A percentile compares a stretch with the other conserved stretches of the same genome.
phyloP scores from a whole-genome alignment of 805 yeast species.

The Debaryomyces prosopidis region DNA sequence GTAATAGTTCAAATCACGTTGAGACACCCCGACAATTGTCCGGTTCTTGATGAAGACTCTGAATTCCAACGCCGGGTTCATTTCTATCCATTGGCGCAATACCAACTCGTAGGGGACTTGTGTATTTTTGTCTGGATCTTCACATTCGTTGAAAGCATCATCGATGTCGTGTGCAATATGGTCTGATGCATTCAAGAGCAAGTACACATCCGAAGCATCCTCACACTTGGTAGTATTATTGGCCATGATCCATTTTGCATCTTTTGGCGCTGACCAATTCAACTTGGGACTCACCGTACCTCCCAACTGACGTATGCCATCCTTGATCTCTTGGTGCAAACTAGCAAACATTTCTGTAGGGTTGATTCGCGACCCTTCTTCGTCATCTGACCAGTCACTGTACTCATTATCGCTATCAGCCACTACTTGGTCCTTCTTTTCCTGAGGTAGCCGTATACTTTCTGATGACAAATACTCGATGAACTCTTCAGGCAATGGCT shows the following conservation, averaged over 20 bases:
- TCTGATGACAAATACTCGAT: conserved; percentile 32
- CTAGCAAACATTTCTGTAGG: conserved; percentile 56
- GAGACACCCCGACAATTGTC: conserved; percentile 70
- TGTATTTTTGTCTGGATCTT: conserved; percentile 14
- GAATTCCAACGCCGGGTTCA: conserved; percentile 91
- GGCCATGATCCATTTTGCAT: conserved; percentile 88
- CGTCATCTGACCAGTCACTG: conserved; percentile 63
- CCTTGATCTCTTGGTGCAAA: conserved; percentile 55
- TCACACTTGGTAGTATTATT: conserved; percentile 74
- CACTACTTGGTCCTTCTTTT: conserved; percentile 12
- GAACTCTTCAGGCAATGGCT: conserved; percentile 35
- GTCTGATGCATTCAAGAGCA: conserved; percentile 82
- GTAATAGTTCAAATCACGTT: conserved; percentile 84
- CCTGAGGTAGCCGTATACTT: conserved; percentile 21
- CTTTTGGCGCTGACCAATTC: conserved; percentile 97
- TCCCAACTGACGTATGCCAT: conserved; percentile 43
- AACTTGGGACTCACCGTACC: conserved; percentile 81
- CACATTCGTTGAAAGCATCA: conserved; percentile 59
- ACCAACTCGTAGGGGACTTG: conserved; percentile 60
- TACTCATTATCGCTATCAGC: conserved; percentile 61
- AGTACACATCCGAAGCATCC: conserved; percentile 71
- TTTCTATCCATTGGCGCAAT: conserved; percentile 75
- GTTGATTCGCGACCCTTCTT: conserved; percentile 26
- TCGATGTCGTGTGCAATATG: conserved; percentile 84
- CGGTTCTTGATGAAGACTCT: conserved; percentile 75